Conservation (phyloP, 2,329 filamentous ascomycete species). For the Parastagonospora nodorum region DNA sequence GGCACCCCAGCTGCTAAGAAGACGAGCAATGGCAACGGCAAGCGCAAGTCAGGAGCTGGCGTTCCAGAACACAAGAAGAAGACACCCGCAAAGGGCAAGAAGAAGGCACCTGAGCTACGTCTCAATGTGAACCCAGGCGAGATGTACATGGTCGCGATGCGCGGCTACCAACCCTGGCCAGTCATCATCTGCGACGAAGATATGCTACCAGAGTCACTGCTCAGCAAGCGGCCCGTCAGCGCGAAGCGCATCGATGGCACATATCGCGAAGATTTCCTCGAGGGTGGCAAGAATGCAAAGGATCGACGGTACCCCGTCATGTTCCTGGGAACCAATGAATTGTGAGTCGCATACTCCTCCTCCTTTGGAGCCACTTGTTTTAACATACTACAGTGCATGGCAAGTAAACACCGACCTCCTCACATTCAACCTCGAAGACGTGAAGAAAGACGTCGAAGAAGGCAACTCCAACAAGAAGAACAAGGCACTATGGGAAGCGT, state of each 20-base stretch:
- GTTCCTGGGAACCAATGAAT: conserved; percentile 95
- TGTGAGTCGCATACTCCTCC: conserved; percentile 70
- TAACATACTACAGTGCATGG: conserved; percentile 71
- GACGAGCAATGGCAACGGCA: conserved; percentile 37
- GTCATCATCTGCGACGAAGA: conserved; percentile 91
- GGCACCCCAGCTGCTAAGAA: conserved; percentile 53
- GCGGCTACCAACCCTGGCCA: conserved; percentile 94
- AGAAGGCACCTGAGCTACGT: conserved; percentile 69
- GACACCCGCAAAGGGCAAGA: conserved; percentile 74
- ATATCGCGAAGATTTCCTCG: conserved; percentile 83
- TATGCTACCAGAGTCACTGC: conserved; percentile 82
- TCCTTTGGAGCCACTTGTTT: not conserved
- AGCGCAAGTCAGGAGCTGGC: conserved; percentile 74
- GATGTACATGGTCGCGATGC: conserved; percentile 89
- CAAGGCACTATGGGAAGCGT: conserved; percentile 79
- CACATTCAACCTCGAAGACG: conserved; percentile 74
- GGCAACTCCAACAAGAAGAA: conserved; percentile 83
- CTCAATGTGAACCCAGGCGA: conserved; percentile 87
- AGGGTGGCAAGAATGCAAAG: conserved; percentile 82
- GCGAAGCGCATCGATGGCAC: conserved; percentile 81
- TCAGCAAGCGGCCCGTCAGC: conserved; percentile 81
- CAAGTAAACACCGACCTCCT: conserved; percentile 82
- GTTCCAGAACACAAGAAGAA: conserved; percentile 77
- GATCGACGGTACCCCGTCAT: conserved; percentile 93
- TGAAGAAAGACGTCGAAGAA: conserved; percentile 71